Conservation (phyloP, 495 filamentous ascomycete genomes). For the Aspergillus conjunctus region DNA sequence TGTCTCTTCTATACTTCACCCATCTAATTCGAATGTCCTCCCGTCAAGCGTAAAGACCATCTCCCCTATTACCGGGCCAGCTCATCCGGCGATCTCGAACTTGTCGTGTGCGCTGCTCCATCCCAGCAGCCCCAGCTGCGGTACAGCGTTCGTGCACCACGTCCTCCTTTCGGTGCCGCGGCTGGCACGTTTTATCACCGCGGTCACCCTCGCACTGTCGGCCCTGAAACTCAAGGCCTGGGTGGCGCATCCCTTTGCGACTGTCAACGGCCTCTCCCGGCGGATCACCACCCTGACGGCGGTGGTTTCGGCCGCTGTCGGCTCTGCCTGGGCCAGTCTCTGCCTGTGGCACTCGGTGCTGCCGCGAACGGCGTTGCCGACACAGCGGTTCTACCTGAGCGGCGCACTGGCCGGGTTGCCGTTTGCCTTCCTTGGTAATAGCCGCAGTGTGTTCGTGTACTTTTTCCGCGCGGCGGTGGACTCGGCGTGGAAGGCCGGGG, state of each 20-base stretch:
- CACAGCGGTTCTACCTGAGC: constrained; percentile 82
- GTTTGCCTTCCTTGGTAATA: constrained; percentile 72
- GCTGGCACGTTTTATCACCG: constrained; percentile 72
- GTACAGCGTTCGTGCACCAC: constrained; percentile 80
- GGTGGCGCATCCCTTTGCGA: constrained; percentile 63
- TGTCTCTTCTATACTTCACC: constrained; percentile 86
- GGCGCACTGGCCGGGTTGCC: constrained; percentile 77
- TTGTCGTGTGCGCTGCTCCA: constrained; percentile 93
- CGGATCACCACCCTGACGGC: constrained; percentile 67
- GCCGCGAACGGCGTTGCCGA: constrained; percentile 73
- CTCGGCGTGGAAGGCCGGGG: constrained; percentile 84
- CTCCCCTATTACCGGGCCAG: constrained; percentile 75
- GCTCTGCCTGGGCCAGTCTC: constrained; percentile 81
- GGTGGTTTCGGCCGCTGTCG: constrained; percentile 75
- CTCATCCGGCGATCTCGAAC: constrained; percentile 78
- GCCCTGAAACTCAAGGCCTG: constrained; percentile 67
- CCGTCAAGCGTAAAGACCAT: constrained; percentile 66
- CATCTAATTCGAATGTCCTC: constrained; percentile 61
- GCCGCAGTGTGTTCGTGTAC: constrained; percentile 68
- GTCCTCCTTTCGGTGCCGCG: constrained; percentile 77
- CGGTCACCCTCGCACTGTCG: constrained; percentile 68
- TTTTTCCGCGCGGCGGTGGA: constrained; percentile 73
- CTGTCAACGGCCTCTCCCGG: constrained; percentile 62
- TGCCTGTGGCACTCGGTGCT: constrained; percentile 83
- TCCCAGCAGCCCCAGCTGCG: constrained; percentile 81